These are phyloP conservation scores for Fusarium tupiense DNA, from an alignment of 2,329 filamentous ascomycete genomes.

Conservation along the genomic window DNA sequence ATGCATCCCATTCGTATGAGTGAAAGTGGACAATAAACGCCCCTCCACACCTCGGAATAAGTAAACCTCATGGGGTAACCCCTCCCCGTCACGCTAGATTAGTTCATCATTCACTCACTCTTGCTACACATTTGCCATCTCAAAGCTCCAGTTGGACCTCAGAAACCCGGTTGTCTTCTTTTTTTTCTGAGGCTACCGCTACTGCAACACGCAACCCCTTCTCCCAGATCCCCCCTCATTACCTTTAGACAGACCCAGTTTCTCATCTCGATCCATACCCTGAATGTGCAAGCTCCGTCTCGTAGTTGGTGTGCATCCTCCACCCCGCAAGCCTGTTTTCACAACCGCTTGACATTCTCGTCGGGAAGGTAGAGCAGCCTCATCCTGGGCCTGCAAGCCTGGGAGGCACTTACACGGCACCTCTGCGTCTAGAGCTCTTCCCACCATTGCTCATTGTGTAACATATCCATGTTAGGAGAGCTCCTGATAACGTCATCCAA, in stretches of 20 bases:
- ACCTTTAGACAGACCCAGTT: constrained; percentile 15
- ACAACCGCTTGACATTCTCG: constrained; percentile 2
- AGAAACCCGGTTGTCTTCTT: constrained; percentile 3
- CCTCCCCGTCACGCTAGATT: constrained; percentile 36
- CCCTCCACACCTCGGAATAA: constrained; percentile 27
- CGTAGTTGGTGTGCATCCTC: constrained; percentile 28
- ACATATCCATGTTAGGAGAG: constrained; percentile 21
- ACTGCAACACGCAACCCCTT: constrained; percentile 14
- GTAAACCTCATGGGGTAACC: constrained; percentile 38
- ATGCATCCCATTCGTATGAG: constrained; percentile 18
- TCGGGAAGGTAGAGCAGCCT: constrained; percentile 16
- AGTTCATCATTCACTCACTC: constrained; percentile 10
- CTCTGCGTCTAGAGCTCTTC: constrained; percentile 15
- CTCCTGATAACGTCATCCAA: constrained; percentile 39
- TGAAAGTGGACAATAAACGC: constrained; percentile 11
- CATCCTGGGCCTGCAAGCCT: constrained; percentile 3
- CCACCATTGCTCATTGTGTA: background rate
- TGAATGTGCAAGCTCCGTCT: constrained; percentile 30
- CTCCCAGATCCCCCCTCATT: constrained; percentile 1
- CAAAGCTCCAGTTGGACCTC: background rate
- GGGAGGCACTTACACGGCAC: constrained; percentile 3
- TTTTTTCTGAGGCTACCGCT: background rate
- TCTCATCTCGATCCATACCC: constrained; percentile 33
- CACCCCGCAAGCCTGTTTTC: constrained; percentile 37
- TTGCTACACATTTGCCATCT: background rate